Base-by-base conservation (phyloP, 306 rosid species). In the Begonia masoniana region DNA sequence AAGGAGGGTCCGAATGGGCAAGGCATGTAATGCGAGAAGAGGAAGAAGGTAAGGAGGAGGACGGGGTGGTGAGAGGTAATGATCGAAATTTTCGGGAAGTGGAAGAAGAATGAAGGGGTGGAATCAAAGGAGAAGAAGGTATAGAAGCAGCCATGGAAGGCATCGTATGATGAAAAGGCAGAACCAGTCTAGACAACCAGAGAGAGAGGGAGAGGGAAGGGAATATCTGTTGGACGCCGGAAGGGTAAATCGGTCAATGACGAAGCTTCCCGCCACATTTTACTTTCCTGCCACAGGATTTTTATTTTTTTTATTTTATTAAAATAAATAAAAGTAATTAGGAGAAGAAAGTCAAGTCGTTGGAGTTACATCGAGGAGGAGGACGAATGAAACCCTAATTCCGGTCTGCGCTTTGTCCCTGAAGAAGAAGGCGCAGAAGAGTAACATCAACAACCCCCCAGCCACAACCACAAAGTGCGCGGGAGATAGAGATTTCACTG, bases 11-110 rank as follows among this genome's bases (percentile, higher is more conserved):
- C 23, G 71, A 63, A 1, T 63, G 71, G 17, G 50, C 70, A 10
- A 56, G 57, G 57, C 91, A 78, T 5, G 57, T 8, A 2, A 74
- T 23, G 16, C 87, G 83, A 13, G 67, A 58, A 31, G 60, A 49
- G 4, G 75, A 55, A 31, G 60, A 54, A 21, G 68, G 16, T 24
- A 62, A 42, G 24, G 14, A 13, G 53, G 14, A 55, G 21, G 60
- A 53, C 15, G 68, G 15, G 19, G 63, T 26, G 23, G 14, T 11
- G 53, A 13, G 50, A 47, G 81, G 61, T 54, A 3, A 74, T 9
- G 73, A 46, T 3, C 60, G 82, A 72, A 51, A 81, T 62, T 68
- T 78, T 41, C 66, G 66, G 41, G 57, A 63, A 24, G 52, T 43
- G 5, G 76, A 66, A 13, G 67, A 60, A 5, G 13, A n/a, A 1